Percentiles rank a stretch among this genome's conserved stretches.
phyloP scores from a whole-genome alignment of 2,329 filamentous ascomycete genomes.

The Salinomyces thailandicus region DNA sequence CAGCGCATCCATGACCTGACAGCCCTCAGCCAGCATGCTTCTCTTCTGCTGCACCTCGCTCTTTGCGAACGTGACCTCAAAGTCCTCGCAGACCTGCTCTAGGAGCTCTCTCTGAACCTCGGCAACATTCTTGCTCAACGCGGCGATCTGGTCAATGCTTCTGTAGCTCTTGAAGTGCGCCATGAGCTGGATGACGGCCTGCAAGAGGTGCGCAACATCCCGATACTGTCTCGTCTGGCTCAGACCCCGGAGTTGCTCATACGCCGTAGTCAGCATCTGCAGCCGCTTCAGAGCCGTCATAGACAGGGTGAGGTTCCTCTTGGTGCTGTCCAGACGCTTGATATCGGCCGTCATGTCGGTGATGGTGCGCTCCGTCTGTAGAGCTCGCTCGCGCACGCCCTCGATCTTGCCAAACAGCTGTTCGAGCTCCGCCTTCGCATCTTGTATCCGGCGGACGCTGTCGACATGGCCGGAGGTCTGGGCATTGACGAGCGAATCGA shows the following conservation, averaged over 20 bases:
- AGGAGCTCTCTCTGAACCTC: constrained; percentile 86
- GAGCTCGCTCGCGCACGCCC: constrained; percentile 74
- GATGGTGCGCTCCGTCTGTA: constrained; percentile 89
- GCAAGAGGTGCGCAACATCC: constrained; percentile 85
- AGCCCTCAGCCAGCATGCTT: constrained; percentile 70
- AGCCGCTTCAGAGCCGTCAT: constrained; percentile 96
- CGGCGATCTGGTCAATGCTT: constrained; percentile 95
- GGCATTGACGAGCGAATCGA: constrained; percentile 57
- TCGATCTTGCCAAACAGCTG: constrained; percentile 92
- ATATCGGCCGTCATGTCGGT: constrained; percentile 99
- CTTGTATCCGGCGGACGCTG: constrained; percentile 82
- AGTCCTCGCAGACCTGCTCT: constrained; percentile 98
- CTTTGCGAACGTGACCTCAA: constrained; percentile 89
- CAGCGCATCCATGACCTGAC: constrained; percentile 86
- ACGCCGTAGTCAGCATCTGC: constrained; percentile 98
- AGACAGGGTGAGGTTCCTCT: constrained; percentile 88
- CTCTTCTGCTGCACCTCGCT: constrained; percentile 63
- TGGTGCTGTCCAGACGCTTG: constrained; percentile 91
- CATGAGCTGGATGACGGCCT: constrained; percentile 95
- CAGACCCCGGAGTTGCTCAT: constrained; percentile 80
- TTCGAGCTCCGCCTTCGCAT: constrained; percentile 78
- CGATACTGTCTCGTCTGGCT: constrained; percentile 82
- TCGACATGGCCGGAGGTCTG: constrained; percentile 80
- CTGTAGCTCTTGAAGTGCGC: constrained; percentile 96
- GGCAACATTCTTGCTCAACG: constrained; percentile 80